Conservation (phyloP, 495 filamentous ascomycete genomes). For the Cercophora scortea region DNA sequence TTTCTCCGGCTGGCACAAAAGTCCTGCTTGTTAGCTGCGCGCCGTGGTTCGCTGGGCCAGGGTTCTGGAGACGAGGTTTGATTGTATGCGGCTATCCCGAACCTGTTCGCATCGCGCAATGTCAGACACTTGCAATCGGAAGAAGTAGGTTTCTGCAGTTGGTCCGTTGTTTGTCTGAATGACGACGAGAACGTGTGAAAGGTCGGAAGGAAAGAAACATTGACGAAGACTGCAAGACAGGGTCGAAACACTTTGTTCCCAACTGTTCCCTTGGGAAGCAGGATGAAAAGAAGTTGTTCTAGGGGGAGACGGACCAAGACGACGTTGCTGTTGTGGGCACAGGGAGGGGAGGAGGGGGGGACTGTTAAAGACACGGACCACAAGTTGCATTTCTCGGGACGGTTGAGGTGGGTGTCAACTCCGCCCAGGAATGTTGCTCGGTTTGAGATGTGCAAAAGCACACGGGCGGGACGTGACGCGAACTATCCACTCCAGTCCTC, state of each 20-base stretch:
- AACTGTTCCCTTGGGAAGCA: slow-evolving; percentile 2
- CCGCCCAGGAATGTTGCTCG: slow-evolving; percentile 21
- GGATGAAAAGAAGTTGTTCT: slow-evolving; percentile 1
- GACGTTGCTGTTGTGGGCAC: slow-evolving; percentile 5
- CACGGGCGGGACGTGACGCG: slow-evolving; percentile 6
- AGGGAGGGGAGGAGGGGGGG: slow-evolving; percentile 1
- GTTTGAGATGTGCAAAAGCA: slow-evolving; percentile 14
- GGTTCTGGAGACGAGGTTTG: slow-evolving; percentile 18
- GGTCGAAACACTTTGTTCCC: slow-evolving; percentile 17
- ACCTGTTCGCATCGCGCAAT: slow-evolving; percentile 39
- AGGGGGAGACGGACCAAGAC: slow-evolving; percentile 5
- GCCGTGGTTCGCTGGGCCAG: slow-evolving; percentile 12
- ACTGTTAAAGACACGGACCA: slow-evolving; percentile 18
- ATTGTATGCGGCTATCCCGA: slow-evolving; percentile 43
- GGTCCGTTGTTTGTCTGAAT: slow-evolving; percentile 15
- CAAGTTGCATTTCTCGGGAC: slow-evolving; percentile 20
- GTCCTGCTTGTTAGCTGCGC: slow-evolving; percentile 4
- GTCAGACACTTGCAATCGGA: slow-evolving; percentile 33
- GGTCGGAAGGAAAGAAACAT: not conserved
- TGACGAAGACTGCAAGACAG: slow-evolving; percentile 17
- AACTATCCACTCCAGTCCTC: not conserved
- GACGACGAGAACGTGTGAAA: slow-evolving; percentile 6
- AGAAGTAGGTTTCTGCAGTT: slow-evolving; percentile 32
- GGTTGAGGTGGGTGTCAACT: slow-evolving; percentile 14
- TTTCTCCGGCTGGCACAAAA: slow-evolving; percentile 9